Base-by-base conservation (phyloP, 768 basidiomycete genomes). In the Amylocystis lapponica region DNA sequence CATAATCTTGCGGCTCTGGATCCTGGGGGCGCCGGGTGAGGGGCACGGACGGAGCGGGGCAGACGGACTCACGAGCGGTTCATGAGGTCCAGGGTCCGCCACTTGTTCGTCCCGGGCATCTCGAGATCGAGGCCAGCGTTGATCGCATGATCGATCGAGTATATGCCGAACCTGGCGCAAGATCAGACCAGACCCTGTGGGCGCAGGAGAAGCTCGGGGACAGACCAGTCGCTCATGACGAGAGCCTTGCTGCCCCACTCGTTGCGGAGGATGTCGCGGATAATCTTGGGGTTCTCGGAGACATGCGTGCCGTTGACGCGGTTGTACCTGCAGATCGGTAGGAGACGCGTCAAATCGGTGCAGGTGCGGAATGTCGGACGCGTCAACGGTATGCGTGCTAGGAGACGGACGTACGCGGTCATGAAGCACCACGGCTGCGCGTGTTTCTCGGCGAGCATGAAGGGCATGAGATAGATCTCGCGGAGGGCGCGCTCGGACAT, bases 171-270 rank as follows among this genome's bases (percentile, higher is more conserved):
- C 82, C 82, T 83, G 41, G 9, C 30, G 19, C 23, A 11, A 20
- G 41, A 17, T 7, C 19, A 12, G 16, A 35, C 20, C 19, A 34
- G 17, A 36, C 12, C 19, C 21, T 42, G 17, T 41, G 14, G 26
- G 23, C 16, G 25, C 39, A 43, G n/a, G n/a, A n/a, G n/a, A n/a
- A n/a, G n/a, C n/a, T 12, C 19, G 12, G 2, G 3, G 9, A 44
- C 58, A 19, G 60, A 85, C 87, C 88, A 92, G 58, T 90, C 88
- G 46, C 83, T 85, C 85, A 90, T 89, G 45, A 85, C 67, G 66
- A 79, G 62, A 3, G 83, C 82, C n/a, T 81, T 67, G 51, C 75
- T 85, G 30, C 75, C 72, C 86, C 87, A 89, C 55, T 89, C 87
- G 13, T 74, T 72, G 9, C 85, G 70, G 2, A 88, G 67, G 36